Conservation (phyloP, 176 grass and related monocot species). For the Themeda triandra region DNA sequence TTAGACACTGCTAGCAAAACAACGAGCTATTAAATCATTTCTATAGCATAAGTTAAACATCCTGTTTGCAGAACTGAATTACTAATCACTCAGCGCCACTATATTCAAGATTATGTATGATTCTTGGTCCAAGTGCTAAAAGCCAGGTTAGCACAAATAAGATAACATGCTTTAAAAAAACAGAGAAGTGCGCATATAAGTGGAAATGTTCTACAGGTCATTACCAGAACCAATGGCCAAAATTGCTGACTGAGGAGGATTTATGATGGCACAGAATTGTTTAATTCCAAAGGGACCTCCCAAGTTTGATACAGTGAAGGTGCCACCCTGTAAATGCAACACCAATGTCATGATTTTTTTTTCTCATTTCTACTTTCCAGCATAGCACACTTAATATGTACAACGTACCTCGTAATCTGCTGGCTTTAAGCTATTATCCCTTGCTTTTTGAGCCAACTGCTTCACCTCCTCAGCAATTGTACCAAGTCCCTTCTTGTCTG, state of each 20-base stretch:
- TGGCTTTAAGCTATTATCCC: constrained; percentile 87
- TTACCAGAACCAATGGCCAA: constrained; percentile 96
- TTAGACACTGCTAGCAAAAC: neutral
- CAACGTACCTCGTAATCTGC: constrained; percentile 76
- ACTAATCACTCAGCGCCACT: neutral
- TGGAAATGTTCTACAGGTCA: neutral
- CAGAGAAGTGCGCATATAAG: neutral
- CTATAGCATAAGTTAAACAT: neutral
- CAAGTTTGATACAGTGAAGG: constrained; percentile 88
- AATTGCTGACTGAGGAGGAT: constrained; percentile 92
- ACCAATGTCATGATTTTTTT: constrained; percentile 17
- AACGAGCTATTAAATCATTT: neutral
- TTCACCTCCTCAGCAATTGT: constrained; percentile 91
- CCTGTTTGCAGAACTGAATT: neutral
- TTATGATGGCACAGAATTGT: constrained; percentile 95
- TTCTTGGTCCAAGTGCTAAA: neutral
- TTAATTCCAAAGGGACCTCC: constrained; percentile 96
- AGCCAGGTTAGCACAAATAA: neutral
- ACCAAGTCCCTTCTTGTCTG: constrained; percentile 92
- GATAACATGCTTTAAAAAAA: neutral
- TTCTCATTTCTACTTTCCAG: neutral
- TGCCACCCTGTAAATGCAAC: constrained; percentile 71
- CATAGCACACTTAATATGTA: neutral
- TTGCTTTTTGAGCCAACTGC: constrained; percentile 79
- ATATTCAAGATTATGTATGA: neutral